These are phyloP conservation scores for Trypanosoma grayi DNA, from an alignment of 208 protist species.

Conservation along the genomic window DNA sequence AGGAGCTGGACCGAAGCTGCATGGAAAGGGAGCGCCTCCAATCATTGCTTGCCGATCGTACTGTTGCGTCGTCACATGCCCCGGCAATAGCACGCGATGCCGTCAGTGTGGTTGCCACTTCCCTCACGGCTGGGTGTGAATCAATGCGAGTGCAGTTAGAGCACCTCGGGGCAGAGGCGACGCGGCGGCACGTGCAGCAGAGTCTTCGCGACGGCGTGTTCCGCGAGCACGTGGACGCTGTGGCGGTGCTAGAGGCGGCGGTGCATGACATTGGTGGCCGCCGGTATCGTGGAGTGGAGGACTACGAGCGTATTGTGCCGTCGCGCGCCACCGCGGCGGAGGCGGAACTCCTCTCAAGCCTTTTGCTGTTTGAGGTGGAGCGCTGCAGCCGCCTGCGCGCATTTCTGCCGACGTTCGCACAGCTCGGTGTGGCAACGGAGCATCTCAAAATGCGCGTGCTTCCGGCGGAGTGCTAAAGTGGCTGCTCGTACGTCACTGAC, in stretches of 20 bases:
- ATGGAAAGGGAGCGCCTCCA: conserved; percentile 40
- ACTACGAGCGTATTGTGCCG: conserved; percentile 15
- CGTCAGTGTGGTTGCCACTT: conserved; percentile 24
- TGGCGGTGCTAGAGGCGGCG: conserved; percentile 21
- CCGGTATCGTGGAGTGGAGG: conserved; percentile 9
- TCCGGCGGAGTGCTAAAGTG: background rate
- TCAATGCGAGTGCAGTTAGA: conserved; percentile 45
- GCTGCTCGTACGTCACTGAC: background rate
- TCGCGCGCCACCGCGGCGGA: conserved; percentile 57
- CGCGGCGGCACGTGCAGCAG: conserved; percentile 12
- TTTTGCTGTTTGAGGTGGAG: conserved; percentile 66
- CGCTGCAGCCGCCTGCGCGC: conserved; percentile 47
- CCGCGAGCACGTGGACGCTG: conserved; percentile 26
- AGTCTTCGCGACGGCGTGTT: conserved; percentile 1
- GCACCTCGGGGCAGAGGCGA: conserved; percentile 28
- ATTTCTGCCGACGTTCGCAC: conserved; percentile 80
- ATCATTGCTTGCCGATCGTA: conserved; percentile 7
- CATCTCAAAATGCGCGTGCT: conserved; percentile 25
- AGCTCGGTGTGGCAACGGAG: conserved; percentile 72
- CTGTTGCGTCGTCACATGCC: background rate
- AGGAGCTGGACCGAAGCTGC: conserved; percentile 29
- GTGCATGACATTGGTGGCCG: conserved; percentile 26
- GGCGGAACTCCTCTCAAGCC: conserved; percentile 30
- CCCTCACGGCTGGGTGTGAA: conserved; percentile 50
- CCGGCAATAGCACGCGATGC: conserved; percentile 9